Evolutionary conservation across 192 early-diverging fungal genomes (phyloP).

Genomic region (Coemansia sp.): DNA sequence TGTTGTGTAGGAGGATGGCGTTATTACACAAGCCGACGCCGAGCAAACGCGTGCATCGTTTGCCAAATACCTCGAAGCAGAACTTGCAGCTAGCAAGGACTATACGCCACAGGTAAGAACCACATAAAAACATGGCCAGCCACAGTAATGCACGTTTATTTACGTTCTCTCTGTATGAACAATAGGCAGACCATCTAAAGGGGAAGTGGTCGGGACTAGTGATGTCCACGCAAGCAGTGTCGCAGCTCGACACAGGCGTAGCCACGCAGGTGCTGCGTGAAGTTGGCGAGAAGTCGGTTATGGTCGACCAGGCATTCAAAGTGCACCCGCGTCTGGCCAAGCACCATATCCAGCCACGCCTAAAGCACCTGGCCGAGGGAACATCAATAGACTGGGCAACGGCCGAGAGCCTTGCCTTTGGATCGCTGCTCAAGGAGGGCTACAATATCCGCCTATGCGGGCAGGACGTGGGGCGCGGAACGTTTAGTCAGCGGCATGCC

Average conservation of each 20-base stretch:
- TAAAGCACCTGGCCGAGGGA: slow-evolving; percentile 68
- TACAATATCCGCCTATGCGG: slow-evolving; percentile 91
- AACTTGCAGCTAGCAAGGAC: slow-evolving; percentile 41
- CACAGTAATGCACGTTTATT: not conserved
- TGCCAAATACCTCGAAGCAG: slow-evolving; percentile 35
- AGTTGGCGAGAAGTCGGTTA: slow-evolving; percentile 79
- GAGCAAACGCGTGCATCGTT: slow-evolving; percentile 23
- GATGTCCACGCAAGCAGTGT: slow-evolving; percentile 56
- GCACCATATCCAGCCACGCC: slow-evolving; percentile 84
- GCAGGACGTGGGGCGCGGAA: slow-evolving; percentile 96
- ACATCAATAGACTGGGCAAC: slow-evolving; percentile 91
- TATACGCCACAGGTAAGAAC: slow-evolving; percentile 31
- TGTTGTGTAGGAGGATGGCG: slow-evolving; percentile 17
- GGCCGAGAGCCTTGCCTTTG: slow-evolving; percentile 88
- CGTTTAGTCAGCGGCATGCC: slow-evolving; percentile 94
- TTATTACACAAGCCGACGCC: slow-evolving; percentile 31
- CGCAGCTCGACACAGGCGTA: slow-evolving; percentile 60
- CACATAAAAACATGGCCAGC: slow-evolving; percentile 2
- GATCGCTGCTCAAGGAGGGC: slow-evolving; percentile 78
- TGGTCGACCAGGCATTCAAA: slow-evolving; percentile 60
- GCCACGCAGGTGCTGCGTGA: slow-evolving; percentile 58
- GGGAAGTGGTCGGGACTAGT: slow-evolving; percentile 80
- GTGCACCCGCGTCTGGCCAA: slow-evolving; percentile 85
- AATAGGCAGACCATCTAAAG: slow-evolving; percentile 53
- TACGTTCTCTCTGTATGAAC: not conserved